Conservation (phyloP, 129 eudicot genomes). For the Flaveria brownii region DNA sequence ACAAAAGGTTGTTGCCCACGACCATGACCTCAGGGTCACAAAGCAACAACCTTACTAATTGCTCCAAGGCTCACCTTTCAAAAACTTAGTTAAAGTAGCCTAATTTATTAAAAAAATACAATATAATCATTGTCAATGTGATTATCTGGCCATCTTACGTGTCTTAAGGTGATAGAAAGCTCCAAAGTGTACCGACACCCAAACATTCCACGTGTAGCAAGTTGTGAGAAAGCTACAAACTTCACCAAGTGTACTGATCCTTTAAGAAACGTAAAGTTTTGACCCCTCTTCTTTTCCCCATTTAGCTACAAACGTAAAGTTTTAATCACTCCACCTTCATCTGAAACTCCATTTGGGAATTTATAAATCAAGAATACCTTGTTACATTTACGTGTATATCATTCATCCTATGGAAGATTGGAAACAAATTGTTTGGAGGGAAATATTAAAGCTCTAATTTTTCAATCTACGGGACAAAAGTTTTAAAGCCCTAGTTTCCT, state of each 20-base stretch:
- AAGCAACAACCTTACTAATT: too few relatives aligned
- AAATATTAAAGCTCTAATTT: conserved; percentile 12
- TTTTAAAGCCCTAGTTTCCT: conserved; percentile 5
- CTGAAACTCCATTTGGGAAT: conserved; percentile 29
- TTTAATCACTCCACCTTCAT: conserved; percentile 24
- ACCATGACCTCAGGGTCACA: too few relatives aligned
- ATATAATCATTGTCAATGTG: conserved; percentile 18
- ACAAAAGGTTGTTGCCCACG: too few relatives aligned
- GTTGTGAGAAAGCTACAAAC: conserved; percentile 19
- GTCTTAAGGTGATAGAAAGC: conserved; percentile 25
- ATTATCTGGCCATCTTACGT: conserved; percentile 32
- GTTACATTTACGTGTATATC: conserved; percentile 13
- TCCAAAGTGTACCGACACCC: conserved; percentile 30
- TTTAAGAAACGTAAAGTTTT: conserved; percentile 16
- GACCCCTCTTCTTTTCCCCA: conserved; percentile 22
- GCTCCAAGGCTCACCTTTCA: too few relatives aligned
- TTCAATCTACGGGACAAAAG: neutral
- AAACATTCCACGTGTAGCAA: conserved; percentile 29
- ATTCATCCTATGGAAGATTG: neutral
- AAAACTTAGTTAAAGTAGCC: neutral
- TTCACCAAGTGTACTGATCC: conserved; percentile 29
- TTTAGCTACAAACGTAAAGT: conserved; percentile 20
- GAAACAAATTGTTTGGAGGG: neutral
- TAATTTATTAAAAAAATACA: neutral
- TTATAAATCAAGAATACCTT: conserved; percentile 14